Evolutionary conservation across 2,329 filamentous ascomycete genomes (phyloP), one percentile per base, ranked within the genome.

Genomic region (Beauveria sp.): DNA sequence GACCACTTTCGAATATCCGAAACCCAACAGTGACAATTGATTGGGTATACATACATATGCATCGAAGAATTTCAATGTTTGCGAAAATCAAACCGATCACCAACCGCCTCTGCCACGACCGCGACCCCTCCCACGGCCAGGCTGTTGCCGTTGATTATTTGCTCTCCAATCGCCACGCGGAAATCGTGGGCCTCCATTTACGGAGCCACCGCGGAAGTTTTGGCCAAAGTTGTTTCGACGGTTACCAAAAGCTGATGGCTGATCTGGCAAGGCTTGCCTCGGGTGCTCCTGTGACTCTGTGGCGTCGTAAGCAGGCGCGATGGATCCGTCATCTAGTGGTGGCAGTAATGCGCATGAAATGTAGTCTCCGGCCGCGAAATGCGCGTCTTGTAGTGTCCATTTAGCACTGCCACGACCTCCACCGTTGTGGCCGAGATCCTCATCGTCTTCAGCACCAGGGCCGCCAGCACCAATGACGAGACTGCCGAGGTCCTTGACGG

Each of bases 331-430:
- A 37, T 84, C 77, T 28, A 89, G 76, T 1, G 91, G 90, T 47
- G 90, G 87, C 61, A 93, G 78, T 63, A 96, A 86, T 5, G 91
- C 90, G 71, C 90, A 93, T 62, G 88, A 88, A 46, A 97, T 81
- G 70, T 89, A 96, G 73, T 97, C 93, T 0, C 93, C 93, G 64
- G 94, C 88, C 12, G 96, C 88, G 69, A 96, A 96, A 24, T 88
- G 84, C 40, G 84, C 86, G 59, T 96, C 90, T 43, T 80, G 80
- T 37, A 97, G 75, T 9, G 90, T 92, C 76, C 88, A 93, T 30
- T 86, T 80, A 12, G 84, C 82, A 30, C 90, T 86, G 30, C 90
- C 87, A 6, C 82, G 82, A 40, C 79, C 79, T 71, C 70, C 64
- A 68, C 67, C 65, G 65, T 67, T 62, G 67, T 68, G 64, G 8